Base-by-base conservation (phyloP, 2,329 filamentous ascomycete genomes). In the Chrysosporium queenslandicum region DNA sequence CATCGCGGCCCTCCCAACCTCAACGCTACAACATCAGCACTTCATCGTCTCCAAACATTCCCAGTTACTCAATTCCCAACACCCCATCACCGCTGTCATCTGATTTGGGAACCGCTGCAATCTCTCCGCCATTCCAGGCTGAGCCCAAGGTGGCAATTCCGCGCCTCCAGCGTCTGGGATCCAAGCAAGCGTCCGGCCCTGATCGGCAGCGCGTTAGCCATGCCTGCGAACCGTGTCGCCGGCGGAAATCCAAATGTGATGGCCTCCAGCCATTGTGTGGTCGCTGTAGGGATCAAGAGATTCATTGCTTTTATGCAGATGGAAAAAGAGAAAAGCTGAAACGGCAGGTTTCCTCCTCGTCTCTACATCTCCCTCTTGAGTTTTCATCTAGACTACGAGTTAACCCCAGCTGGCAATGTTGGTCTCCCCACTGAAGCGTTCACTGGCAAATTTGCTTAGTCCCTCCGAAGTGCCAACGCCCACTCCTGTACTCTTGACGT, bases 161-260 rank as follows among this genome's bases (percentile, higher is more conserved):
- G 16, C 54, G 58, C 34, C 55, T 59, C 6, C 56, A 46, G 25
- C 55, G 53, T 6, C 53, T 46, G 8, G 52, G 41, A 32, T 46
- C 40, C 2, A 56, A 46, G 36, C 54, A 50, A 25, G 3, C 46
- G 11, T 18, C 52, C 18, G 46, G 51, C 25, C 29, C 41, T 11
- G 55, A 59, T 41, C 46, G 58, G 45, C 58, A 57, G 34, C 48
- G 59, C 29, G 58, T 60, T 21, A 58, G 53, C 50, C 57, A 59
- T 55, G 68, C 68, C 4, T 70, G 68, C 50, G 54, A 63, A 32
- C 61, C 56, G 29, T 70, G 68, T 54, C 61, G 66, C 8, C 54
- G 59, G 14, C 59, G 66, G 20, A 70, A 70, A 52, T 64, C 68
- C 55, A 68, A 66, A 42, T 70, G 67, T 57, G 64, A 65, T 57